Conservation (phyloP, 352 stramenopile species). For the Phytophthora tentaculata region DNA sequence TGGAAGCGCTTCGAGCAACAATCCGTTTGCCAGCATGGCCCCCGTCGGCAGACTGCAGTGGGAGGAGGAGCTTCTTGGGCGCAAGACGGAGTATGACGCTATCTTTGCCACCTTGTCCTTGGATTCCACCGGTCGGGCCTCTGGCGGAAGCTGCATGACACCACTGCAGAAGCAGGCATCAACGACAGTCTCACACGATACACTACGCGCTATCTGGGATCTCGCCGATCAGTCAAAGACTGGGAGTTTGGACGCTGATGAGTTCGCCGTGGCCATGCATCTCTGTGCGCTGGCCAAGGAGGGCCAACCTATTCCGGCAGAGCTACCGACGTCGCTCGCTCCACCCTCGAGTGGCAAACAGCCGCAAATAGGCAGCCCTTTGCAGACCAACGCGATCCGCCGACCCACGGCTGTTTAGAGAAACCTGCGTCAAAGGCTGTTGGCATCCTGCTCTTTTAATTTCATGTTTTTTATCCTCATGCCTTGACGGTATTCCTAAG, state of each 20-base stretch:
- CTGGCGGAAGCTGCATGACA: slow-evolving; percentile 78
- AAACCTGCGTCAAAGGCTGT: background rate
- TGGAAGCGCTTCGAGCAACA: slow-evolving; percentile 19
- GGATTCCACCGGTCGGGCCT: slow-evolving; percentile 63
- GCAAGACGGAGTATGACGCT: slow-evolving; percentile 84
- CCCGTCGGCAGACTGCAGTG: slow-evolving; percentile 58
- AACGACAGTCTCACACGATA: slow-evolving; percentile 66
- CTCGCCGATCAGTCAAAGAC: slow-evolving; percentile 91
- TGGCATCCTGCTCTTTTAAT: background rate
- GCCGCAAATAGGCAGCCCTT: slow-evolving; percentile 8
- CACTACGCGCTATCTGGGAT: slow-evolving; percentile 89
- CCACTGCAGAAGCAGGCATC: slow-evolving; percentile 65
- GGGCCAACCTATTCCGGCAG: slow-evolving; percentile 72
- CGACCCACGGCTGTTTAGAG: slow-evolving; percentile 22
- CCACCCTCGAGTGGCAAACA: slow-evolving; percentile 57
- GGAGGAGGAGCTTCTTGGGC: slow-evolving; percentile 56
- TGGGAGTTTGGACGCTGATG: slow-evolving; percentile 86
- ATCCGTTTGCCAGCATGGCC: slow-evolving; percentile 41
- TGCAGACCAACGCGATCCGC: slow-evolving; percentile 22
- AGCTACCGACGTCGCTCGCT: slow-evolving; percentile 59
- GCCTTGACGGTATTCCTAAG: background rate
- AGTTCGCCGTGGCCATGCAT: slow-evolving; percentile 94
- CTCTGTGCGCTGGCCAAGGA: slow-evolving; percentile 74
- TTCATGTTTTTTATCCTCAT: slow-evolving; percentile 6
- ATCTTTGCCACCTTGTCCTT: slow-evolving; percentile 78